Evolutionary conservation across 2,329 filamentous ascomycete species (phyloP).

Genomic region (Pestalotiopsis sp.): DNA sequence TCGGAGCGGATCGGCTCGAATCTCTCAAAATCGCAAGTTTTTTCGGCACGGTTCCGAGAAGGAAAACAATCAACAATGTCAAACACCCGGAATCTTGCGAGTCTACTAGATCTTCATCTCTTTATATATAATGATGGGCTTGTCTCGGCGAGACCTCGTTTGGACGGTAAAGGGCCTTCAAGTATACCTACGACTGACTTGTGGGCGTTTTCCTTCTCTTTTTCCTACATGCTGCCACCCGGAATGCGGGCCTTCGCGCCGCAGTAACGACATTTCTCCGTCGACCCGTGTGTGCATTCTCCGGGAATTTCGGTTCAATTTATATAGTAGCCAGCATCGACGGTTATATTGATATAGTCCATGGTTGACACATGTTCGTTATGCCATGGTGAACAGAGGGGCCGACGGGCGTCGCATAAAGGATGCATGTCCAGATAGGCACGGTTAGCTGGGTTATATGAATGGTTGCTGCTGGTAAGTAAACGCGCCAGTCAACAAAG

Average conservation of each 20-base stretch:
- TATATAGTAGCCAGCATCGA: background rate
- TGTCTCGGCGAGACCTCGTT: background rate
- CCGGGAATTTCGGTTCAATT: conserved; percentile 7
- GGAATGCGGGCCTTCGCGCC: conserved; percentile 16
- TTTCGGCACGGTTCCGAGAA: conserved; percentile 11
- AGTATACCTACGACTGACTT: background rate
- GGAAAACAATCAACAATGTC: background rate
- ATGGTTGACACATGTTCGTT: background rate
- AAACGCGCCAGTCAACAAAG: too few species aligned
- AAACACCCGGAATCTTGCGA: background rate
- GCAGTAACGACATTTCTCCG: conserved; percentile 13
- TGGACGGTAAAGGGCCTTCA: background rate
- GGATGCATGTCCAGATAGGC: background rate
- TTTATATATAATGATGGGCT: too few species aligned
- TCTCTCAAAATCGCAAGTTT: background rate
- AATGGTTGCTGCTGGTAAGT: too few species aligned
- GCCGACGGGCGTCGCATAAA: background rate
- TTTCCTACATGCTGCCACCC: background rate
- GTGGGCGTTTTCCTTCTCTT: background rate
- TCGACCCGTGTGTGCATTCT: conserved; percentile 9
- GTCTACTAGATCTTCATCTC: too few species aligned
- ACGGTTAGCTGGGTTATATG: too few species aligned
- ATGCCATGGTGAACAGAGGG: background rate
- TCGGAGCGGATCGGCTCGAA: conserved; percentile 14
- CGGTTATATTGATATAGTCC: background rate